Conservation (phyloP, 2,329 filamentous ascomycete genomes). For the Neofusicoccum umdonicola region DNA sequence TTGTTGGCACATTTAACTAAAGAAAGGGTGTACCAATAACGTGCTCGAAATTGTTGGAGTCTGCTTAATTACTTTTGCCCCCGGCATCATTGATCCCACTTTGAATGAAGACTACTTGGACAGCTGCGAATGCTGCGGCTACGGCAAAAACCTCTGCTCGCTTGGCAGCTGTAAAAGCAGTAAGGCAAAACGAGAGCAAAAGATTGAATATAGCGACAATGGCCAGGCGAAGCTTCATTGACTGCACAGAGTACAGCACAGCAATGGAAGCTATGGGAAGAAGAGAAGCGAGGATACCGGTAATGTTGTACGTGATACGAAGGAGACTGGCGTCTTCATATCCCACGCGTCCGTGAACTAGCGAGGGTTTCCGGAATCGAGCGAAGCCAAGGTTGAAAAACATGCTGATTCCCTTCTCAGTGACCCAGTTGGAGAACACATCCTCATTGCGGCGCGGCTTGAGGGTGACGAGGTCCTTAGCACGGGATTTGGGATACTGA, state of each 20-base stretch:
- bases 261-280: background rate
- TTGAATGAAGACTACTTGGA: constrained; percentile 2
- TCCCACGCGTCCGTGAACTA: background rate
- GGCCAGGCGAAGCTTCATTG: background rate
- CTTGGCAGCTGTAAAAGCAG: background rate
- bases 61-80: too few species aligned
- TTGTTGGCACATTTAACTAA: too few species aligned
- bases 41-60: too few species aligned
- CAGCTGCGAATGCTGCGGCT: background rate
- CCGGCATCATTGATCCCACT: background rate
- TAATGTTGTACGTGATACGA: background rate
- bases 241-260: background rate
- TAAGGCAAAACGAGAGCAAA: background rate
- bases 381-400: too few species aligned
- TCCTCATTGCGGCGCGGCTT: background rate
- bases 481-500: too few species aligned
- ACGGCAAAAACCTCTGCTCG: background rate
- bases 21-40: too few species aligned
- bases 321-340: background rate
- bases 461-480: background rate
- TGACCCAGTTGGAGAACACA: background rate
- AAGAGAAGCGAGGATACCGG: background rate
- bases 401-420: too few species aligned
- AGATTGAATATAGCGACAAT: background rate
- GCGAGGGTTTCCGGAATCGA: background rate